These are phyloP conservation scores for Alnus glutinosa DNA, from an alignment of 306 rosid species.

Conservation along the genomic window DNA sequence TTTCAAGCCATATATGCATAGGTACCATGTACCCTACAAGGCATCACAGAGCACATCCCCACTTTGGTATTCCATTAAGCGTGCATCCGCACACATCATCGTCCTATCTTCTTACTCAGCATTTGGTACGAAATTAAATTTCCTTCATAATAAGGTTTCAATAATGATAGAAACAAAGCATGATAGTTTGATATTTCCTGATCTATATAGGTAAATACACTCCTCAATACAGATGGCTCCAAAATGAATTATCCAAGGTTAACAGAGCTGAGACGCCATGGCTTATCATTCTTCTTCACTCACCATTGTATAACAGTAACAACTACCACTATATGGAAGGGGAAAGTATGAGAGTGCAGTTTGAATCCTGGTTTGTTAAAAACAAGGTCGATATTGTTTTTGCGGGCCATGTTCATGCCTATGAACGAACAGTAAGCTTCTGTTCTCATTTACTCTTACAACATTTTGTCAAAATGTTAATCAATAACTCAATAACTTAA, in stretches of 20 bases:
- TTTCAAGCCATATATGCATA: slow-evolving; percentile 61
- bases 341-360: slow-evolving; percentile 37
- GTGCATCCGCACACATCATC: slow-evolving; percentile 86
- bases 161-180: neutral
- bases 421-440: slow-evolving; percentile 29
- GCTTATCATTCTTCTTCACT: slow-evolving; percentile 10
- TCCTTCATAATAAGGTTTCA: neutral
- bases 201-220: neutral
- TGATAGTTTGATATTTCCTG: neutral
- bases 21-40: slow-evolving; percentile 59
- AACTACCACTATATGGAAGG: slow-evolving; percentile 41
- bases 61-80: slow-evolving; percentile 86
- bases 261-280: slow-evolving; percentile 7
- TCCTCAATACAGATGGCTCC: slow-evolving; percentile 1
- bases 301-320: slow-evolving; percentile 6
- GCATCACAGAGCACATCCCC: slow-evolving; percentile 64
- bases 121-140: slow-evolving; percentile 45
- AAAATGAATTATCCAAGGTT: neutral
- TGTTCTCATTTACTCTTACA: neutral
- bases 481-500: neutral
- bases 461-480: neutral
- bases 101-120: slow-evolving; percentile 82
- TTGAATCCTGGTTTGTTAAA: slow-evolving; percentile 35
- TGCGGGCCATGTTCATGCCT: slow-evolving; percentile 36
- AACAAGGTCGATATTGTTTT: slow-evolving; percentile 34